Base-by-base conservation (phyloP, 371 early-diverging fungal species). In the Apophysomyces trapeziformis region DNA sequence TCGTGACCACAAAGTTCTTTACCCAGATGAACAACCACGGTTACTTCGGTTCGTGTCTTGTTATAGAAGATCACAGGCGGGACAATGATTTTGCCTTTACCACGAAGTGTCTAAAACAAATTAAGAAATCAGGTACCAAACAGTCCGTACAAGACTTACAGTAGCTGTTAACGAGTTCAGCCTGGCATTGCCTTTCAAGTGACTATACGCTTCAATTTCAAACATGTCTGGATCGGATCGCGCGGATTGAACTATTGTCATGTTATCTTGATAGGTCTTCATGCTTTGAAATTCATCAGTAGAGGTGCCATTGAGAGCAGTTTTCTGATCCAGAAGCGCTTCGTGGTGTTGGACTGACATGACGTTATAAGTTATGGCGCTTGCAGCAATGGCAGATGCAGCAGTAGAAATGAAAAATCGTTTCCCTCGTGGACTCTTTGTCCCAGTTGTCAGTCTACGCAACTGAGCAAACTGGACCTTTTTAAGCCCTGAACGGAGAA, bases 1-100 rank as follows among this genome's bases (percentile, higher is more conserved):
- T 78, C 73, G 65, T 89, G 89, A n/a, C 89, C 90, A 43, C 90
- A 89, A 41, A 76, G 38, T 7, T 79, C 71, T 12, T 65, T 73
- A 16, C 83, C 83, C n/a, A 82, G 68, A 63, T 82, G 83, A 35
- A 75, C 57, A 5, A 78, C 73, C 37, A 60, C 64, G 1, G 70
- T 69, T 7, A 70, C 60, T 64, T 82, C 72, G 13, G 78, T 82
- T n/a, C 63, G 66, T 14, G 67, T 58, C 58, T 75, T 73, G 70
- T 75, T 79, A 50, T 76, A 76, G 57, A 82, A 82, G 41, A 77
- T 54, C 13, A 76, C 65, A 13, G 83, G 83, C 1, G 71, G 58
- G 12, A 75, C 61, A 59, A 74, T 65, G 38, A 82, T 64, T 70
- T 69, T 75, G 44, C 69, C 80, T 60, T 75, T 74, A 8, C 76